Evolutionary conservation across 1,284 basidiomycete species (phyloP), one percentile per base, ranked within the genome.

Genomic region (Wallemia mellicola): DNA sequence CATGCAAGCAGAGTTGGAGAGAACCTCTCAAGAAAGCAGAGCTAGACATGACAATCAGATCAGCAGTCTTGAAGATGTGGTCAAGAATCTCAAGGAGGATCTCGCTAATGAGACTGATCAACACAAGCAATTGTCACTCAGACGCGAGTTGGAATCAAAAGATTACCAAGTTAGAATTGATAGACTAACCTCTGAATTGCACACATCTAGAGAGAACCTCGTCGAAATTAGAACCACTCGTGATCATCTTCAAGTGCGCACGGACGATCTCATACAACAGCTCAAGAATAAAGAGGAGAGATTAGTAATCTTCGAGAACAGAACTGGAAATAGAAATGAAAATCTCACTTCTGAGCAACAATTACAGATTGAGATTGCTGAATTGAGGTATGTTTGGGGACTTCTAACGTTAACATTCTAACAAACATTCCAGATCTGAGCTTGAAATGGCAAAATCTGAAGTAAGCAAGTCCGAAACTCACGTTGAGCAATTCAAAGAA

Each of bases 241-340:
- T 67, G 79, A 77, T 58, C 85, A 89, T 66, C 75, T 86, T 14
- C 80, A 86, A 67, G 77, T 81, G 62, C 81, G 82, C 27, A 76
- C 83, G 1, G 78, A 80, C 24, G 81, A 84, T 38, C 72, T 91
- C 19, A 72, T 73, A 2, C 76, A 77, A 57, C 81, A 85, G 64
- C 70, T 86, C 9, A 79, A 82, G 62, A 80, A 83, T 32, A 80
- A 80, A 61, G 77, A 80, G 60, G 84, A 87, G 72, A 87, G 86
- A 69, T 75, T 91, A 25, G 74, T 83, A 2, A 82, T 91, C 1
- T 91, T 87, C 64, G 86, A 91, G 67, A 78, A 85, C 24, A 75
- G 83, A 57, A 67, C 78, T 0, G 68, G 69, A 58, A 64, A 64
- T 38, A 25, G 61, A 33, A 60, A 63, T 19, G 54, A 74, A 62